These are phyloP conservation scores for Aureoboletus auriporus DNA, from an alignment of 768 basidiomycete genomes.

Conservation along the genomic window DNA sequence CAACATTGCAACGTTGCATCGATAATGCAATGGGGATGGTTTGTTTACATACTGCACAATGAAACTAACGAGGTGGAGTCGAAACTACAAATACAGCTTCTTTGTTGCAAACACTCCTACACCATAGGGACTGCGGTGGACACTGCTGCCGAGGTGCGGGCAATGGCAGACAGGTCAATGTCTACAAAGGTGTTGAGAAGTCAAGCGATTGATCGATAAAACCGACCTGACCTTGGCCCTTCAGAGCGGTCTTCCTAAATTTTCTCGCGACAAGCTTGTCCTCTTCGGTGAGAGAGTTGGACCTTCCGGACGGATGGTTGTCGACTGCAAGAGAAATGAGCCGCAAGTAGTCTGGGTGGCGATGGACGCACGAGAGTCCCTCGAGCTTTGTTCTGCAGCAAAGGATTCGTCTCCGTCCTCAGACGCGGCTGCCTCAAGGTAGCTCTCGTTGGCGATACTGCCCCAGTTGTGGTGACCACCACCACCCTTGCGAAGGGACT, in stretches of 20 bases:
- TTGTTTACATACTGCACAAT: too few relatives aligned
- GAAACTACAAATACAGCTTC: constrained; percentile 20
- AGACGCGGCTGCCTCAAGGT: constrained; percentile 54
- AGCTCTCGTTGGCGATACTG: constrained; percentile 56
- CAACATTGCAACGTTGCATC: too few relatives aligned
- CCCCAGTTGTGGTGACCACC: constrained; percentile 89
- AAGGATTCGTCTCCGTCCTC: constrained; percentile 53
- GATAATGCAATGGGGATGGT: too few relatives aligned
- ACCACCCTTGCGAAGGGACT: constrained; percentile 71
- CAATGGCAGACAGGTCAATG: constrained; percentile 73
- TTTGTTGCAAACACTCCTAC: constrained; percentile 2
- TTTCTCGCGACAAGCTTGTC: constrained; percentile 60
- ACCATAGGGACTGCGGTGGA: constrained; percentile 31
- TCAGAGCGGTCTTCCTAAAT: constrained; percentile 72
- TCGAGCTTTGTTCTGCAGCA: constrained; percentile 29
- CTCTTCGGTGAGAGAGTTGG: constrained; percentile 52
- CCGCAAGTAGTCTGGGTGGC: neutral
- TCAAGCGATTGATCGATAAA: neutral
- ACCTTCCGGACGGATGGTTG: constrained; percentile 32
- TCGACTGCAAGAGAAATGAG: constrained; percentile 16
- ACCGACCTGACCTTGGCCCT: constrained; percentile 44
- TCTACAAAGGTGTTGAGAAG: constrained; percentile 13
- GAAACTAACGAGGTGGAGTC: neutral
- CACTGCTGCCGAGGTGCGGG: constrained; percentile 74
- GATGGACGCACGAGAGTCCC: constrained; percentile 18